Percentiles rank a stretch among this genome's conserved stretches.
phyloP scores from a whole-genome alignment of 495 filamentous ascomycete genomes.

The Xylaria curta region DNA sequence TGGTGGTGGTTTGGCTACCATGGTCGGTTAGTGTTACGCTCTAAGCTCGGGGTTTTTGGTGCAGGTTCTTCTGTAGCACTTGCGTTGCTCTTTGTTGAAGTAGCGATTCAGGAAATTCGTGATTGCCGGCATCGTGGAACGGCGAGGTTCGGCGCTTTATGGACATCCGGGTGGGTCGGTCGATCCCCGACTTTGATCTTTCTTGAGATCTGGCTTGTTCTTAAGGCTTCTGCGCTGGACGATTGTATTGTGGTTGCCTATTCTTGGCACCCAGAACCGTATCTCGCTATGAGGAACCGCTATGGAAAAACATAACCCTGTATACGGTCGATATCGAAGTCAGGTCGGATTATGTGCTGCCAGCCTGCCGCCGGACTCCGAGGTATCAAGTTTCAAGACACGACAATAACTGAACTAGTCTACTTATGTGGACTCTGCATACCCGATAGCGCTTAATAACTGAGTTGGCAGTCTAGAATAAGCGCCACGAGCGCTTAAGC shows the following conservation, averaged over 20 bases:
- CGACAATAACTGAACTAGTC: not conserved
- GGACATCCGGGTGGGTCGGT: conserved; percentile 3
- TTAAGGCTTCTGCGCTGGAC: not conserved
- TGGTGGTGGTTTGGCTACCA: conserved; percentile 41
- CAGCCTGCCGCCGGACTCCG: conserved; percentile 17
- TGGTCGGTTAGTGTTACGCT: conserved; percentile 31
- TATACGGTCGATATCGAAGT: not conserved
- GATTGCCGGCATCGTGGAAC: conserved; percentile 36
- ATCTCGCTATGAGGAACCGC: too few species aligned
- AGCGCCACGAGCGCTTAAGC: conserved; percentile 20
- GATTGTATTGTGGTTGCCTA: too few species aligned
- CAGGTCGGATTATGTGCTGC: not conserved
- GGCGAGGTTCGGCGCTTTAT: not conserved
- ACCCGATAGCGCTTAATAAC: conserved; percentile 11
- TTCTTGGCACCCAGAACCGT: too few species aligned
- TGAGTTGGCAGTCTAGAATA: conserved; percentile 11
- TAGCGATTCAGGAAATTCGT: conserved; percentile 36
- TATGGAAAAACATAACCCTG: not conserved
- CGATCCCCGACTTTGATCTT: conserved; percentile 8
- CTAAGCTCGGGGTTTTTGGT: conserved; percentile 17
- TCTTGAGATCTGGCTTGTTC: conserved; percentile 17
- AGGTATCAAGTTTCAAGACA: not conserved
- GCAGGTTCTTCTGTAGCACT: conserved; percentile 24
- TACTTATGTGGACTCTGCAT: not conserved
- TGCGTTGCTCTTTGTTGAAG: conserved; percentile 39